phyloP scores from a whole-genome alignment of 1,284 basidiomycete genomes.

The Phellinidium pouzarii region DNA sequence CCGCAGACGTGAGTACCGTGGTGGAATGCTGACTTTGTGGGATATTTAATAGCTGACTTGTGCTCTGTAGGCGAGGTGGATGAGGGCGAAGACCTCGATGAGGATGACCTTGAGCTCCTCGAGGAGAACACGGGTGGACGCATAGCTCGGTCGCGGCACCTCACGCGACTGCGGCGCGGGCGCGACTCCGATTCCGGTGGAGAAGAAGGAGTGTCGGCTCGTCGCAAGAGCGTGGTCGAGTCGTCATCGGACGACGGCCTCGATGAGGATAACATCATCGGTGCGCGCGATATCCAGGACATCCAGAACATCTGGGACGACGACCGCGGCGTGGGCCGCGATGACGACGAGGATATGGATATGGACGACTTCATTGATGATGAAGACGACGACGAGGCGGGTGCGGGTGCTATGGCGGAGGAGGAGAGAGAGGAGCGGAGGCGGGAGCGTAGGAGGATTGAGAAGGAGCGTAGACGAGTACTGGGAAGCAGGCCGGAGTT shows the following conservation, averaged over 20 bases:
- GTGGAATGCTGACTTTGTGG: slow-evolving; percentile 3
- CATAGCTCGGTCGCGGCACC: slow-evolving; percentile 45
- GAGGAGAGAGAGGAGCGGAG: slow-evolving; percentile 68
- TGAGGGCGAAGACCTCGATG: slow-evolving; percentile 74
- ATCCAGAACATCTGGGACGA: slow-evolving; percentile 85
- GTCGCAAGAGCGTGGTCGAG: slow-evolving; percentile 49
- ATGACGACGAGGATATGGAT: slow-evolving; percentile 61
- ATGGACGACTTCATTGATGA: slow-evolving; percentile 91
- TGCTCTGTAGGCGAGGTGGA: slow-evolving; percentile 40
- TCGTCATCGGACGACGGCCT: slow-evolving; percentile 71
- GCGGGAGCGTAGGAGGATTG: slow-evolving; percentile 57
- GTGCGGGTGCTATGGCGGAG: slow-evolving; percentile 60
- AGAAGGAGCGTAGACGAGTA: slow-evolving; percentile 57
- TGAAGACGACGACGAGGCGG: slow-evolving; percentile 79
- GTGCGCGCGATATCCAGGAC: slow-evolving; percentile 45
- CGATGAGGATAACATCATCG: slow-evolving; percentile 37
- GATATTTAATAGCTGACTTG: slow-evolving; percentile 9
- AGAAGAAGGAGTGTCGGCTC: slow-evolving; percentile 52
- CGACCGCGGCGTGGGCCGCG: slow-evolving; percentile 49
- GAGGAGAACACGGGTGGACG: slow-evolving; percentile 90
- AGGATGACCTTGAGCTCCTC: slow-evolving; percentile 91
- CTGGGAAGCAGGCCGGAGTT: slow-evolving; percentile 67
- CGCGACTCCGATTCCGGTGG: slow-evolving; percentile 59
- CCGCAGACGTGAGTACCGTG: slow-evolving; percentile 44
- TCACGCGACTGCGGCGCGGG: slow-evolving; percentile 70